These are phyloP conservation scores for Calonectria pseudoreteaudii DNA, from an alignment of 2,329 filamentous ascomycete genomes.

Conservation along the genomic window DNA sequence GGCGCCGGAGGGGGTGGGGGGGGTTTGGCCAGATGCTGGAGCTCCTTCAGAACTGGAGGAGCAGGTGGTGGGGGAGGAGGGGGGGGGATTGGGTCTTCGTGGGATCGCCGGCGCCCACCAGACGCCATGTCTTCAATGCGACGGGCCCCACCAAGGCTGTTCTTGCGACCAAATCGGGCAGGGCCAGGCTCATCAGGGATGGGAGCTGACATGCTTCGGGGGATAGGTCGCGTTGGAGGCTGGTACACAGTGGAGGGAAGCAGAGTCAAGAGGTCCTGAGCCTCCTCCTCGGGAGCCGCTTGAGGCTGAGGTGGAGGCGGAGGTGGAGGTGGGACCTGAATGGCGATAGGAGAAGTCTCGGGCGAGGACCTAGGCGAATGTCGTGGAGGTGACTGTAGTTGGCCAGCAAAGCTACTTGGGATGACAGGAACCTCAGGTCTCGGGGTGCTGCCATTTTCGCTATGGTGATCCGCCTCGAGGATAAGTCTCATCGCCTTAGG, in stretches of 20 bases:
- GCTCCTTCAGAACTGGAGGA: constrained; percentile 69
- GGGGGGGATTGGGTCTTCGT: constrained; percentile 62
- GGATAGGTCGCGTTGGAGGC: constrained; percentile 63
- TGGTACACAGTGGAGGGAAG: constrained; percentile 72
- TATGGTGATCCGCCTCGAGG: constrained; percentile 68
- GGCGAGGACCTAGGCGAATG: constrained; percentile 53
- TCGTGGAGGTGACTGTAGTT: constrained; percentile 39
- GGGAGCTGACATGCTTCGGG: constrained; percentile 72
- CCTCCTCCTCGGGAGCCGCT: constrained; percentile 43
- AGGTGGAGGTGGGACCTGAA: not conserved
- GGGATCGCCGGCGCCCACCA: constrained; percentile 57
- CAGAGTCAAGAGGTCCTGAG: constrained; percentile 56
- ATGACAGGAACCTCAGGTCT: constrained; percentile 69
- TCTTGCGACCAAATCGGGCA: constrained; percentile 49
- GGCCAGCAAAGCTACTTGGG: constrained; percentile 57
- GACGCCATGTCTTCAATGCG: constrained; percentile 62
- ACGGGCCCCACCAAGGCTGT: constrained; percentile 52
- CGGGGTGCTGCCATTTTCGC: constrained; percentile 46
- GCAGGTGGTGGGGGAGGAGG: constrained; percentile 65
- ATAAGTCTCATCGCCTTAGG: constrained; percentile 91
- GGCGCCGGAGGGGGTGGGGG: constrained; percentile 73
- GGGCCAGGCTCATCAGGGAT: constrained; percentile 55
- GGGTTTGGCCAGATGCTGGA: constrained; percentile 71
- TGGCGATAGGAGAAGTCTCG: constrained; percentile 44
- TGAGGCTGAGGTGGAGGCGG: constrained; percentile 20